Percentiles rank a stretch among this genome's conserved stretches.
phyloP scores from a whole-genome alignment of 2,329 filamentous ascomycete genomes.

The Periconia digitata region DNA sequence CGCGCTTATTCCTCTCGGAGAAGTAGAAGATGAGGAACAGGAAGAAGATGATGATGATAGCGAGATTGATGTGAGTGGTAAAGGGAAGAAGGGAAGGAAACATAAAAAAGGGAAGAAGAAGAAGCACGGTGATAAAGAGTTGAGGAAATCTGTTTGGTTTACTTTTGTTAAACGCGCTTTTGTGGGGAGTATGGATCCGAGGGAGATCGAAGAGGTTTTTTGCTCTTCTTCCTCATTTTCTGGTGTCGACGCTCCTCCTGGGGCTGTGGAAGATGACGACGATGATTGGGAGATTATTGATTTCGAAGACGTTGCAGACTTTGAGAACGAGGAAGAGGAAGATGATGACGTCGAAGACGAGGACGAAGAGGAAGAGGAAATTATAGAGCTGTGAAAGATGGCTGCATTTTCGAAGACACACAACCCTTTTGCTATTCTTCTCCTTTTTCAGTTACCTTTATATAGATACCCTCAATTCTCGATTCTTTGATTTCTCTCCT shows the following conservation, averaged over 20 bases:
- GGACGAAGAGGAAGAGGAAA: not conserved
- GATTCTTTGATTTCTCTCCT: no score
- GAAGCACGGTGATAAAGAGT: constrained; percentile 53
- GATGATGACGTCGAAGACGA: not conserved
- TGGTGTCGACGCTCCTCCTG: not conserved
- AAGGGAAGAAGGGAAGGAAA: not conserved
- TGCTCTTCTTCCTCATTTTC: not conserved
- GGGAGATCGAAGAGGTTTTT: constrained; percentile 59
- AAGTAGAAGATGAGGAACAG: not conserved
- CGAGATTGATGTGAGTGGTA: not conserved
- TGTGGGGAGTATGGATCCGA: constrained; percentile 68
- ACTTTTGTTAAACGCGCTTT: constrained; percentile 79
- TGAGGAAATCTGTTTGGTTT: constrained; percentile 67
- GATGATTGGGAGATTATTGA: constrained; percentile 20
- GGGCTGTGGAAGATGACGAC: constrained; percentile 1
- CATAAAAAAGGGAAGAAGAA: constrained; percentile 1
- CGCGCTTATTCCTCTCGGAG: not conserved
- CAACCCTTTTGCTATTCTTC: no score
- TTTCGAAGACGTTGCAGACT: constrained; percentile 6
- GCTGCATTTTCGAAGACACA: no score
- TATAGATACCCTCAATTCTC: no score
- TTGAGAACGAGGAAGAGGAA: not conserved
- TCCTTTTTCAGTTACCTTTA: no score
- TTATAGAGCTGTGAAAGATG: not conserved
- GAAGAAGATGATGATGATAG: constrained; percentile 3